These are phyloP conservation scores for Rhodotorula taiwanensis DNA, from an alignment of 768 basidiomycete species.

Conservation along the genomic window DNA sequence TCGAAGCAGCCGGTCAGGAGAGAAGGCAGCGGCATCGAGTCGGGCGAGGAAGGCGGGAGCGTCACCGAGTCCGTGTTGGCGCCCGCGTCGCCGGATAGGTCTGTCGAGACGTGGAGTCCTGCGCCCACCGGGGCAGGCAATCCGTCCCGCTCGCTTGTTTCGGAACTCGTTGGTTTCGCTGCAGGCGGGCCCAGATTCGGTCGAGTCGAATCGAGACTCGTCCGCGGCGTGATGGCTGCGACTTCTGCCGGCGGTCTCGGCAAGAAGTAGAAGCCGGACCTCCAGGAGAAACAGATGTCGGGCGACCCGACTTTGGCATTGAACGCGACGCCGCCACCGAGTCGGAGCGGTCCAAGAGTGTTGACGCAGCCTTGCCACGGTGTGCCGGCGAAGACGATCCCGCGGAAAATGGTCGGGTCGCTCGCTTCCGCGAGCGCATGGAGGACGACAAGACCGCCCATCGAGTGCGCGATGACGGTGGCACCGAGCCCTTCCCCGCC, in stretches of 20 bases:
- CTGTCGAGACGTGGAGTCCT: not conserved
- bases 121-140: not conserved
- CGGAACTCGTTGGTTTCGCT: no score
- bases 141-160: no score
- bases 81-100: not conserved
- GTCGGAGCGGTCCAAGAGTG: conserved; percentile 27
- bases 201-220: not conserved
- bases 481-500: conserved; percentile 21
- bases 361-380: conserved; percentile 36
- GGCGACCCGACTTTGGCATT: conserved; percentile 21
- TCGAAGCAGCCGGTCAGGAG: conserved; percentile 34
- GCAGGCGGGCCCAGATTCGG: no score
- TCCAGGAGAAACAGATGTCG: conserved; percentile 1
- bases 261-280: conserved; percentile 8
- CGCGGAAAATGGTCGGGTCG: conserved; percentile 35
- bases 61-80: not conserved
- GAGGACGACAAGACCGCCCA: conserved; percentile 37
- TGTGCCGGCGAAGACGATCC: conserved; percentile 30
- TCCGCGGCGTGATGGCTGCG: not conserved
- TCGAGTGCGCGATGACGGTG: conserved; percentile 31
- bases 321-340: conserved; percentile 14
- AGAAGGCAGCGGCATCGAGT: conserved; percentile 1
- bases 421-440: conserved; percentile 26
- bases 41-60: not conserved
- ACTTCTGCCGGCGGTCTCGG: not conserved